Evolutionary conservation across 2,329 filamentous ascomycete genomes (phyloP), one percentile per base, ranked within the genome.

Genomic region (Beauveria rudraprayagi): DNA sequence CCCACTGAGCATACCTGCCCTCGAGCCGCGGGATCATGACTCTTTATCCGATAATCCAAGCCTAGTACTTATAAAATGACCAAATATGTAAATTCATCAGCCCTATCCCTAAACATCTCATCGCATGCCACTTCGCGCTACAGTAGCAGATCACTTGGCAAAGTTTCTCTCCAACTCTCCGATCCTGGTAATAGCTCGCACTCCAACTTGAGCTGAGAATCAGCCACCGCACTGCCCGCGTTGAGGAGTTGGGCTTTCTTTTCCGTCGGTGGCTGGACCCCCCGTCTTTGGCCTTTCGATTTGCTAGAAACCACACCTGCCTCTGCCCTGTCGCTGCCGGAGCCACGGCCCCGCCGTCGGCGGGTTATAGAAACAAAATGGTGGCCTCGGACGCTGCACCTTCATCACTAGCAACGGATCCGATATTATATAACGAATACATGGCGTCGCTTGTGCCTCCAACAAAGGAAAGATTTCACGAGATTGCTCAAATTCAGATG

Each of bases 361-460:
- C 43, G 24, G 22, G 34, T 34, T 58, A 62, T 57, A 55, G 43
- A n/a, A 34, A 34, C 41, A 50, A 8, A n/a, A 61, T 61, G 58
- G 58, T 43, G 47, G 47, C 54, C 53, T 52, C 47, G 3, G 14
- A 57, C n/a, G 10, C 37, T 40, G 30, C 22, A 69, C 67, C 43
- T 71, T 68, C 52, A 5, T 30, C 58, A n/a, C 19, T 19, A 26
- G 5, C 51, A 10, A 14, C 43, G 4, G 41, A 34, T 24, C 16
- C 51, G 4, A 30, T 24, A 30, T 30, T 24, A 30, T 30, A 61
- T 54, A 74, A 76, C 64, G 70, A 75, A 62, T 83, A 83, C 67
- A 74, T 83, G 71, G 79, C 81, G 61, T 78, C 79, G 10, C 71
- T 83, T 11, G 71, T 78, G 22, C 74, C 77, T 48, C 80, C 81